Base-by-base conservation (phyloP, 2,329 filamentous ascomycete genomes). In the Mariannaea elegans region DNA sequence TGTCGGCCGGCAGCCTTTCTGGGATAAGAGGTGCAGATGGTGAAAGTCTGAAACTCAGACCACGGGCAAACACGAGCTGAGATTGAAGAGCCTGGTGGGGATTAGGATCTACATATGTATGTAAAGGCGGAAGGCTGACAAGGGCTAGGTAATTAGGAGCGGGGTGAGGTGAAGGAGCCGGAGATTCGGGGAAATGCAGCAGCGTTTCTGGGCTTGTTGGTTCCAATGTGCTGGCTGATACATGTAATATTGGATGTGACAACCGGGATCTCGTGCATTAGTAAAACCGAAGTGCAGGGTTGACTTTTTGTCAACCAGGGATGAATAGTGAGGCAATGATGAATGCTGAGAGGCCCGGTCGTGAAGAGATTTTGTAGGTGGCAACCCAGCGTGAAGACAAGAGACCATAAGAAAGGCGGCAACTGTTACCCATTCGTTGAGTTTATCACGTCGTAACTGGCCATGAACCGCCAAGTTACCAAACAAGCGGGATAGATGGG, bases 401-500 rank as follows among this genome's bases (percentile, higher is more conserved):
- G 12, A 31, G 12, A 31, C 27, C 7, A 31, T 31, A 31, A 31
- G 27, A 7, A 31, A 31, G 27, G 27, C 27, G 27, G 34, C 34
- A 38, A 38, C 34, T 38, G 13, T 38, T 38, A 9, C 34, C 34
- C n/a, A n/a, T n/a, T n/a, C n/a, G n/a, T n/a, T n/a, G n/a, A n/a
- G n/a, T n/a, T n/a, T n/a, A 38, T 50, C n/a, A n/a, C n/a, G n/a
- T n/a, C n/a, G n/a, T n/a, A 31, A 31, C n/a, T 18, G 14, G 7
- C 3, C 6, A 14, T 36, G n/a, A 36, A 9, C n/a, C 29, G 9
- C n/a, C 31, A 52, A 53, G 21, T 50, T 59, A 39, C 16, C 55
- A 39, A 58, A 63, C 59, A 53, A 56, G 49, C 46, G 46, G 56
- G 13, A 27, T 23, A 13, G 45, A 57, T 49, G 67, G 65, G 53